Percentiles rank a stretch among this genome's conserved stretches.
These are phyloP conservation scores for Pseudonitzschia pungens DNA, from an alignment of 108 stramenopile genomes.

Conservation along the genomic window DNA sequence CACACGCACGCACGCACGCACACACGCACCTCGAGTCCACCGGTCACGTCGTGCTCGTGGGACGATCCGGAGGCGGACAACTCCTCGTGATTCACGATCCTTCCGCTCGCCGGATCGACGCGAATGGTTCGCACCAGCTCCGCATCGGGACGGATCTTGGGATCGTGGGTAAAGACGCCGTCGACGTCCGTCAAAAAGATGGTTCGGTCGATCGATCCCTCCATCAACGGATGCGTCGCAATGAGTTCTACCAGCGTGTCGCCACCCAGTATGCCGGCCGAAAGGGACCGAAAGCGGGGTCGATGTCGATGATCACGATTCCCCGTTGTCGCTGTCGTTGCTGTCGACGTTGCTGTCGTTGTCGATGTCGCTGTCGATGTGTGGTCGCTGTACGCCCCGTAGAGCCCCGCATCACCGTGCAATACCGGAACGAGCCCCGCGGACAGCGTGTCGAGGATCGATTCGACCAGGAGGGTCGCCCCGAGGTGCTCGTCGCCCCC, in stretches of 20 bases:
- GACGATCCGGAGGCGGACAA: constrained; percentile 57
- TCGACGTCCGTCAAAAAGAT: constrained; percentile 82
- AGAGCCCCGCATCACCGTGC: constrained; percentile 83
- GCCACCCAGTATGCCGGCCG: constrained; percentile 67
- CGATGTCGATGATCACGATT: not conserved
- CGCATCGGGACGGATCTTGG: constrained; percentile 42
- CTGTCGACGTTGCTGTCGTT: too few relatives aligned
- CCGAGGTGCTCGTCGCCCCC: constrained; percentile 2
- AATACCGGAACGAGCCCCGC: constrained; percentile 76
- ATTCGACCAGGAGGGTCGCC: constrained; percentile 11
- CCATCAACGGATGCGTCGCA: constrained; percentile 22
- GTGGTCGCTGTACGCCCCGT: constrained; percentile 42
- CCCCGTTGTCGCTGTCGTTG: too few relatives aligned
- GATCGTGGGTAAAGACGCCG: constrained; percentile 69
- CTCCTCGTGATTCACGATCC: constrained; percentile 23
- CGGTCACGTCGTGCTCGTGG: constrained; percentile 84
- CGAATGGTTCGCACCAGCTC: constrained; percentile 39
- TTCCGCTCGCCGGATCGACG: constrained; percentile 40
- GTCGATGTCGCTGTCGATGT: too few relatives aligned
- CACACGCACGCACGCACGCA: too few relatives aligned
- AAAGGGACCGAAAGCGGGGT: constrained; percentile 9
- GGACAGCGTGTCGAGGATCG: constrained; percentile 35
- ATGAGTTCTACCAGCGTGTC: constrained; percentile 64
- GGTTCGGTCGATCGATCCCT: constrained; percentile 19
- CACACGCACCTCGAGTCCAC: constrained; percentile 59